Evolutionary conservation across 2,329 filamentous ascomycete genomes (phyloP).

Genomic region (Aspergillus ochraceus): DNA sequence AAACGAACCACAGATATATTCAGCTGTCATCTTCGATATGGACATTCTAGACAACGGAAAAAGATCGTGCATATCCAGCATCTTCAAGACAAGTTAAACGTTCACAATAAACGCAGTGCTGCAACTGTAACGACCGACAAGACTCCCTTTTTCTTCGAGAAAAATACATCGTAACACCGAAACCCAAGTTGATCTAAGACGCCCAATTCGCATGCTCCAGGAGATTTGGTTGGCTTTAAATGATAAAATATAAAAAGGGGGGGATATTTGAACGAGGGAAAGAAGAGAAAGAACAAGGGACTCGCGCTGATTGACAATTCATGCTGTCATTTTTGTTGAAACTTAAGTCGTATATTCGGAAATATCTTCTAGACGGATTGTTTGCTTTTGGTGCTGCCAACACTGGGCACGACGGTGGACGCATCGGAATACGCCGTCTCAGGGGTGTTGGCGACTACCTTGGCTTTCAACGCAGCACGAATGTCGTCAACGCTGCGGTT

Average conservation of each 20-base stretch:
- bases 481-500: conserved; percentile 50
- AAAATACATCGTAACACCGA: conserved; percentile 22
- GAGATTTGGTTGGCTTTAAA: neutral
- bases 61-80: neutral
- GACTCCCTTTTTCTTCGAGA: conserved; percentile 1
- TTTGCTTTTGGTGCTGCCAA: conserved; percentile 21
- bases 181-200: conserved; percentile 26
- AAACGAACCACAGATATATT: neutral
- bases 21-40: neutral
- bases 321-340: neutral
- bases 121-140: conserved; percentile 5
- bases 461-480: conserved; percentile 40
- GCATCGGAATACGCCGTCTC: conserved; percentile 1
- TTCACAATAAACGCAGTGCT: conserved; percentile 1
- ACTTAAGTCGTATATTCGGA: conserved; percentile 2
- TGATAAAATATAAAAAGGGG: neutral
- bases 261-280: neutral
- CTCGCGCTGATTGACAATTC: neutral
- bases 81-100: neutral
- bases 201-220: conserved; percentile 16
- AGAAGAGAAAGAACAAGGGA: neutral
- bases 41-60: neutral
- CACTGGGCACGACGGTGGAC: conserved; percentile 16
- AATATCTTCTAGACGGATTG: conserved; percentile 18
- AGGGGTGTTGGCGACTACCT: conserved; percentile 29